A percentile compares a stretch with the other conserved stretches of the same genome.
phyloP scores from a whole-genome alignment of 2,329 filamentous ascomycete genomes.

The Pyrenochaeta sp. region DNA sequence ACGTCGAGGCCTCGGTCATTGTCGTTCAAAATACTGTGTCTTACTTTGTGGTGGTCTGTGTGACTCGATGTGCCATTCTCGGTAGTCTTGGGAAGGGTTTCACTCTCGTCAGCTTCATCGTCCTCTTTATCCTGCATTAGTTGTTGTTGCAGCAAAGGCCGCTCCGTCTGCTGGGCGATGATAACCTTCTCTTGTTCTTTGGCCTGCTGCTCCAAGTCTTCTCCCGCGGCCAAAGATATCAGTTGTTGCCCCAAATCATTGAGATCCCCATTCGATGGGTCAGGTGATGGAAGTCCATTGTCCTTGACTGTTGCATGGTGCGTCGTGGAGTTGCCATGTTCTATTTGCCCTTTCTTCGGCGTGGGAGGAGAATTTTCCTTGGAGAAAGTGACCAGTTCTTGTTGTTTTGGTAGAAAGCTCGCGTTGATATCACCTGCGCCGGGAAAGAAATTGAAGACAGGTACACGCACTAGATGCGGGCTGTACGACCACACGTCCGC shows the following conservation, averaged over 20 bases:
- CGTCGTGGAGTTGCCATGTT: slow-evolving; percentile 21
- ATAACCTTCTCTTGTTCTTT: slow-evolving; percentile 87
- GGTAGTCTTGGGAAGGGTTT: slow-evolving; percentile 48
- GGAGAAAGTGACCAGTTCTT: slow-evolving; percentile 40
- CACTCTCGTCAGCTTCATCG: slow-evolving; percentile 63
- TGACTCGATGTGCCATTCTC: slow-evolving; percentile 52
- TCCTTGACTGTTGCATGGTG: slow-evolving; percentile 32
- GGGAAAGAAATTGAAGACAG: slow-evolving; percentile 96
- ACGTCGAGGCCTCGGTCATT: slow-evolving; percentile 83
- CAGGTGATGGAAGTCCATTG: slow-evolving; percentile 21
- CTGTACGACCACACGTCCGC: slow-evolving; percentile 97
- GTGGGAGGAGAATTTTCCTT: slow-evolving; percentile 26
- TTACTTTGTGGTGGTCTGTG: slow-evolving; percentile 51
- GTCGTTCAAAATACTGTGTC: slow-evolving; percentile 84
- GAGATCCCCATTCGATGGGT: slow-evolving; percentile 52
- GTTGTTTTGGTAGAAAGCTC: slow-evolving; percentile 86
- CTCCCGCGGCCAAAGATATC: slow-evolving; percentile 75
- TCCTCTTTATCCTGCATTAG: slow-evolving; percentile 88
- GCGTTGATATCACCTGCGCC: slow-evolving; percentile 99
- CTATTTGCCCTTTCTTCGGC: slow-evolving; percentile 19
- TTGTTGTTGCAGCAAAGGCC: slow-evolving; percentile 90
- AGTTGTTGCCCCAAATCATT: slow-evolving; percentile 76
- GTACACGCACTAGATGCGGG: slow-evolving; percentile 91
- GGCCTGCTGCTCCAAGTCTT: slow-evolving; percentile 78
- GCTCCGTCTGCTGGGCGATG: slow-evolving; percentile 86